Conservation (phyloP, 2,329 filamentous ascomycete species). For the Mycosphaerella sp. region DNA sequence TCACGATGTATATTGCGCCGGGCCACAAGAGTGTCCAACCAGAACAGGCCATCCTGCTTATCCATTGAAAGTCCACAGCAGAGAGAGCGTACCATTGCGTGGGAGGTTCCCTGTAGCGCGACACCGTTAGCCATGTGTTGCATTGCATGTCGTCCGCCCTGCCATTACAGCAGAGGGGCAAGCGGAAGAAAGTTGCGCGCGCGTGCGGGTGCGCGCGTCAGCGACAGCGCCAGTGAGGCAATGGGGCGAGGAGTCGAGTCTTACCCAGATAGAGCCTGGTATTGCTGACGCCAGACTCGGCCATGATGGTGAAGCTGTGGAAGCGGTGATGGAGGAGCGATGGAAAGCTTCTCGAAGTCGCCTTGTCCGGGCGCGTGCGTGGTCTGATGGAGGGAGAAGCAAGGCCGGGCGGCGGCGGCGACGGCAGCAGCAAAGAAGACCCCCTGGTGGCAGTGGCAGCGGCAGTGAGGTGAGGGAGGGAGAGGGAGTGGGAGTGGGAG, state of each 20-base stretch:
- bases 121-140: conserved; percentile 4
- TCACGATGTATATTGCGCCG: conserved; percentile 17
- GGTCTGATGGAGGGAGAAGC: background rate
- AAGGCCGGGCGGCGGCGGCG: background rate
- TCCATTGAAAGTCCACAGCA: conserved; percentile 27
- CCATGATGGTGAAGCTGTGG: conserved; percentile 47
- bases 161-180: conserved; percentile 2
- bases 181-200: background rate
- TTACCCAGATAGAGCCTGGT: conserved; percentile 72
- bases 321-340: conserved; percentile 3
- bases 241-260: background rate
- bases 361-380: conserved; percentile 8
- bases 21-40: conserved; percentile 18
- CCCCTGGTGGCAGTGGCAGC: background rate
- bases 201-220: background rate
- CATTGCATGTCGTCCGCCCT: conserved; percentile 5
- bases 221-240: background rate
- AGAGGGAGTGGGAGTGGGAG: too few species aligned
- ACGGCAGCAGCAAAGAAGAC: background rate
- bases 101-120: conserved; percentile 70
- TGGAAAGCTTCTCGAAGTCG: conserved; percentile 1
- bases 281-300: conserved; percentile 68
- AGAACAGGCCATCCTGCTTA: conserved; percentile 22
- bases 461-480: too few species aligned
- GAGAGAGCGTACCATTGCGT: conserved; percentile 69